phyloP scores from a whole-genome alignment of 352 stramenopile species.

The Nothophytophthora sp. region DNA sequence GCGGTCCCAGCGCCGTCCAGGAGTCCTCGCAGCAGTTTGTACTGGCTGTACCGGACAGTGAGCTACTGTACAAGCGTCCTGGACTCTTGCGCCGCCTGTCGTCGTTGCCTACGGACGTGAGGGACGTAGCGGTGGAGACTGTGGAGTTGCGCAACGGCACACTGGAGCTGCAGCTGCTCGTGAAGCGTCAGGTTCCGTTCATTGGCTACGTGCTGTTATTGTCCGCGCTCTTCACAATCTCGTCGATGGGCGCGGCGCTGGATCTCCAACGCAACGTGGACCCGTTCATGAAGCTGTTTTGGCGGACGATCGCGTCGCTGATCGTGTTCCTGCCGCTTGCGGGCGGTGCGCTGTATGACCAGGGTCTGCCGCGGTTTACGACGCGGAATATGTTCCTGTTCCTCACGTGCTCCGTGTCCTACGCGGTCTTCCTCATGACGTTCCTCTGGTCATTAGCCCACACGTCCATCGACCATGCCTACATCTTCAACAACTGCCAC shows the following conservation, averaged over 20 bases:
- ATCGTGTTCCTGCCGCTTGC: constrained; percentile 72
- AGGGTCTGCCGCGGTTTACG: constrained; percentile 60
- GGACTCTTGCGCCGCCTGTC: constrained; percentile 61
- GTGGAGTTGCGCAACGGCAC: constrained; percentile 63
- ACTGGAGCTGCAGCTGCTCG: constrained; percentile 71
- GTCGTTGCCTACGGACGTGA: constrained; percentile 68
- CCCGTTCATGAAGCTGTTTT: constrained; percentile 86
- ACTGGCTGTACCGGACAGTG: constrained; percentile 64
- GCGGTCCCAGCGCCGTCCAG: constrained; percentile 22
- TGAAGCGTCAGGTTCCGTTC: constrained; percentile 74
- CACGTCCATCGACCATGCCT: constrained; percentile 82
- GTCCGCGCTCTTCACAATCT: constrained; percentile 71
- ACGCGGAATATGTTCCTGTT: constrained; percentile 67
- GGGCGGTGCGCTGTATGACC: constrained; percentile 45
- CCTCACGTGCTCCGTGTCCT: constrained; percentile 63
- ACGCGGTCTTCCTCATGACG: constrained; percentile 81
- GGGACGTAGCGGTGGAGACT: constrained; percentile 73
- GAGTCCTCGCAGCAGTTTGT: constrained; percentile 66
- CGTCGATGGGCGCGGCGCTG: constrained; percentile 71
- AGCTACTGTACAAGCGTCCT: constrained; percentile 56
- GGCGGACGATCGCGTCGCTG: constrained; percentile 74
- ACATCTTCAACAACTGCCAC: constrained; percentile 90
- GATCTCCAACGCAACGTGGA: constrained; percentile 73
- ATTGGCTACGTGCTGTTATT: constrained; percentile 79
- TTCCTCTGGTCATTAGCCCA: constrained; percentile 78